Percentiles rank a stretch among this genome's conserved stretches.
These are phyloP conservation scores for Linum usitatissimum DNA, from an alignment of 345 rosid species.

Conservation along the genomic window DNA sequence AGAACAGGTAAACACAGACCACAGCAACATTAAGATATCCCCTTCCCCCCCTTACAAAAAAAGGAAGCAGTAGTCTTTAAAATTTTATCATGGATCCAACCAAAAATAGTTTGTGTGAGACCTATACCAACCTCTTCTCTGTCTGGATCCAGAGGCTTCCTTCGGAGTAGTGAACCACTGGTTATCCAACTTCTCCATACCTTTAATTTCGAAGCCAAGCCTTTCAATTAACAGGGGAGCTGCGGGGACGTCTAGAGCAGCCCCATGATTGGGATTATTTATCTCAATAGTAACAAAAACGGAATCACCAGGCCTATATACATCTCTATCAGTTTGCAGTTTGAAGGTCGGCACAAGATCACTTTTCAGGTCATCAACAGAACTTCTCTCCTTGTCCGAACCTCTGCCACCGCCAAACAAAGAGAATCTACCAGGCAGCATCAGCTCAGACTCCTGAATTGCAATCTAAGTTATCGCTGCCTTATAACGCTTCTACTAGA, in stretches of 20 bases:
- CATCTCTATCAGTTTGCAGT: conserved; percentile 57
- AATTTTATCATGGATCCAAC: not conserved
- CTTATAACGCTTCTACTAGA: not conserved
- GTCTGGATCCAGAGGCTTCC: conserved; percentile 47
- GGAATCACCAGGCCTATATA: conserved; percentile 82
- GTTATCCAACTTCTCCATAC: conserved; percentile 68
- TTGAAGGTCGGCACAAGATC: conserved; percentile 37
- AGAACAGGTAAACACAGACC: not conserved
- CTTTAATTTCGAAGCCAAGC: conserved; percentile 78
- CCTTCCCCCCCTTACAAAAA: no score
- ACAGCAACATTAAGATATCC: not conserved
- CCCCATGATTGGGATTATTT: conserved; percentile 25
- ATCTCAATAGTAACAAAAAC: conserved; percentile 58
- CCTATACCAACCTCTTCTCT: conserved; percentile 45
- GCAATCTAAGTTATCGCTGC: not conserved
- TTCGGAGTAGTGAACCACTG: conserved; percentile 80
- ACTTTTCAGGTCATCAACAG: conserved; percentile 16
- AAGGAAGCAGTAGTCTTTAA: no score
- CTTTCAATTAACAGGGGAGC: conserved; percentile 52
- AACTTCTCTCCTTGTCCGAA: conserved; percentile 18
- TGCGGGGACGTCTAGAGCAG: conserved; percentile 7
- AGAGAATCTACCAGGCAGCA: conserved; percentile 36
- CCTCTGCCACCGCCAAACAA: conserved; percentile 31
- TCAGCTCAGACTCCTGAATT: conserved; percentile 7
- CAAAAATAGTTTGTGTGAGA: not conserved